Base-by-base conservation (phyloP, 1,284 basidiomycete species). In the Melampsora americana region DNA sequence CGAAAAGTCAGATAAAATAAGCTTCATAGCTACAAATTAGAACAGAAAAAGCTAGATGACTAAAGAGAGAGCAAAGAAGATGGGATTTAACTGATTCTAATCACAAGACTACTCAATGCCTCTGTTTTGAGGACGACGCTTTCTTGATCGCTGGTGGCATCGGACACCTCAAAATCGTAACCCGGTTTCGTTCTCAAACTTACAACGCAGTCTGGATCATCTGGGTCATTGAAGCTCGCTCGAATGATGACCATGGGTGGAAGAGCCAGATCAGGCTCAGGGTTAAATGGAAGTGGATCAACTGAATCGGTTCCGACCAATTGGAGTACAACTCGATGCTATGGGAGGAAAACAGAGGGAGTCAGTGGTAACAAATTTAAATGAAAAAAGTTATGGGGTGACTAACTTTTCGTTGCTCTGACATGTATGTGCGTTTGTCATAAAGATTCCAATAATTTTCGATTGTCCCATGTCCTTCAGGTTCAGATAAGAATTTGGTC, bases 361-460 rank as follows among this genome's bases (percentile, higher is more conserved):
- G n/a, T n/a, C n/a, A n/a, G n/a, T n/a, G n/a, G n/a, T n/a, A n/a
- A n/a, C n/a, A n/a, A n/a, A n/a, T n/a, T n/a, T n/a, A 48, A 6
- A 68, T 60, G 50, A 75, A n/a, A 16, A 26, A 60, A 23, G n/a
- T 28, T 32, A n/a, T n/a, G n/a, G n/a, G n/a, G n/a, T 39, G 32
- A 61, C 56, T 50, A 30, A 75, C 73, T 62, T 75, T 75, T 28
- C 73, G 28, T 42, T 61, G 66, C 59, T 75, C 73, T 20, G 42
- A 26, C n/a, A 75, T 14, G 68, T 75, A 75, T 3, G 66, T 68
- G 67, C 66, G 53, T 28, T 75, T 75, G 32, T 75, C 73, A 53
- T 75, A 75, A 39, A 75, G 60, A 26, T 75, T 75, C 73, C 73
- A 75, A 68, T 61, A 75, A 26, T 56, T 75, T 61, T 68, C 73